Evolutionary conservation across 164 flowering plant genomes (phyloP).

Genomic region (Vitis rotundifolia): DNA sequence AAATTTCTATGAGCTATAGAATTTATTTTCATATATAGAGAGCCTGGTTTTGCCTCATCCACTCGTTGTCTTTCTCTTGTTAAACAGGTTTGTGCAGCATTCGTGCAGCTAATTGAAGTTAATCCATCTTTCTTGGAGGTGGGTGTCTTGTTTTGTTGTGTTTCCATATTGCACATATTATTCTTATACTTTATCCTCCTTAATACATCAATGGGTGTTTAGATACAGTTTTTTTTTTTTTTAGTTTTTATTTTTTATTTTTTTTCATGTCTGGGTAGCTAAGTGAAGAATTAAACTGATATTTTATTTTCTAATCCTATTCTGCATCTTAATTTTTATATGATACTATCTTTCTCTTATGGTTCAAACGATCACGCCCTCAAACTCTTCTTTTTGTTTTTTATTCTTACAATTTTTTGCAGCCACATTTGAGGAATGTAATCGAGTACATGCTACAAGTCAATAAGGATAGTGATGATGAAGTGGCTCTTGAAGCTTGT

Average conservation of each 20-base stretch:
- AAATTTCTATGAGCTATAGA: no score
- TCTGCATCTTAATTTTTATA: neutral
- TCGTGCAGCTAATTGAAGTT: slow-evolving; percentile 91
- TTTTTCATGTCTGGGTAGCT: neutral
- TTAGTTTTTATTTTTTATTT: no score
- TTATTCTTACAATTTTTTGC: slow-evolving; percentile 22
- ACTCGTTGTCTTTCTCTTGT: slow-evolving; percentile 4
- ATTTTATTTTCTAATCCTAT: no score
- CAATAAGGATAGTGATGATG: slow-evolving; percentile 85
- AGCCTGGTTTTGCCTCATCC: slow-evolving; percentile 6
- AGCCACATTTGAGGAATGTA: slow-evolving; percentile 89
- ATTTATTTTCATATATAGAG: neutral
- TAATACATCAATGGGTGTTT: no score
- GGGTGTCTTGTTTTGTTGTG: slow-evolving; percentile 13
- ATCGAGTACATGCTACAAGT: slow-evolving; percentile 95
- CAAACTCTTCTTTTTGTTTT: neutral
- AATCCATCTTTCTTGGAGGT: slow-evolving; percentile 89
- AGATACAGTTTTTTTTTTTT: no score
- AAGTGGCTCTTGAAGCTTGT: slow-evolving; percentile 98
- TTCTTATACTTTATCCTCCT: neutral
- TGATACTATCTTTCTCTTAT: neutral
- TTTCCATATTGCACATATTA: neutral
- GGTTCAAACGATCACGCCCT: no score
- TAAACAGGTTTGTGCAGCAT: slow-evolving; percentile 90
- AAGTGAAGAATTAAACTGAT: neutral